A percentile compares a stretch with the other conserved stretches of the same genome.
phyloP scores from a whole-genome alignment of 768 basidiomycete species.

The Kwoniella europaea region DNA sequence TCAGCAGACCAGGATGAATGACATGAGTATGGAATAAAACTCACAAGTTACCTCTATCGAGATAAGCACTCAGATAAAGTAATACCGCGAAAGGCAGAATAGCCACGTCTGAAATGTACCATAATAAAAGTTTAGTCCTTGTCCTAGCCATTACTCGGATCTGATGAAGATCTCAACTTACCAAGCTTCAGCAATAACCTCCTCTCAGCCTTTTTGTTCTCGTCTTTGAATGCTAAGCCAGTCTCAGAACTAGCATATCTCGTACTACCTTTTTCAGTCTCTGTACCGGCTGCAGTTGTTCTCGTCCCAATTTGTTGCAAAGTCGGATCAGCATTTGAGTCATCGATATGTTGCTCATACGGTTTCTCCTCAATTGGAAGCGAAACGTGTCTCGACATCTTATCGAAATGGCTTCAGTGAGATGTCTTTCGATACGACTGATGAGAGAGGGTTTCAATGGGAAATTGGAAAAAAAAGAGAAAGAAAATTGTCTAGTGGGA shows the following conservation, averaged over 20 bases:
- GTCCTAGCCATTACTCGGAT: neutral
- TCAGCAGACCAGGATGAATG: neutral
- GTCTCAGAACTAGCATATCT: constrained; percentile 34
- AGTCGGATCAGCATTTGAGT: neutral
- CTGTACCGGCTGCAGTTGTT: constrained; percentile 19
- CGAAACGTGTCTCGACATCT: constrained; percentile 29
- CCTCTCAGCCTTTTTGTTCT: constrained; percentile 41
- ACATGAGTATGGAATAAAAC: constrained; percentile 28
- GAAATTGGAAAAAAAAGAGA: too few relatives aligned
- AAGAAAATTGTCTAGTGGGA: too few relatives aligned
- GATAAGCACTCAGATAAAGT: constrained; percentile 60
- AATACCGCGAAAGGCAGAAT: constrained; percentile 60
- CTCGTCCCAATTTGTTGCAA: constrained; percentile 29
- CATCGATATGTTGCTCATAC: constrained; percentile 20
- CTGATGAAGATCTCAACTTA: constrained; percentile 23
- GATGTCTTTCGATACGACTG: too few relatives aligned
- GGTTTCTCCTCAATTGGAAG: constrained; percentile 21
- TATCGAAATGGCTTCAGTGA: neutral
- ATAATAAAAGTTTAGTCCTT: neutral
- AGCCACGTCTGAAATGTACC: constrained; percentile 40
- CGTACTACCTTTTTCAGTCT: constrained; percentile 41
- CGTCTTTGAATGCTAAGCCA: constrained; percentile 29
- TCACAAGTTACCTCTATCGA: constrained; percentile 59
- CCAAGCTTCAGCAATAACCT: constrained; percentile 47
- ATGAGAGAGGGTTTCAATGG: too few relatives aligned